Percentiles rank a stretch among this genome's conserved stretches.
Evolutionary conservation across 352 stramenopile species (phyloP).

Genomic region (Blastocystis sp.): DNA sequence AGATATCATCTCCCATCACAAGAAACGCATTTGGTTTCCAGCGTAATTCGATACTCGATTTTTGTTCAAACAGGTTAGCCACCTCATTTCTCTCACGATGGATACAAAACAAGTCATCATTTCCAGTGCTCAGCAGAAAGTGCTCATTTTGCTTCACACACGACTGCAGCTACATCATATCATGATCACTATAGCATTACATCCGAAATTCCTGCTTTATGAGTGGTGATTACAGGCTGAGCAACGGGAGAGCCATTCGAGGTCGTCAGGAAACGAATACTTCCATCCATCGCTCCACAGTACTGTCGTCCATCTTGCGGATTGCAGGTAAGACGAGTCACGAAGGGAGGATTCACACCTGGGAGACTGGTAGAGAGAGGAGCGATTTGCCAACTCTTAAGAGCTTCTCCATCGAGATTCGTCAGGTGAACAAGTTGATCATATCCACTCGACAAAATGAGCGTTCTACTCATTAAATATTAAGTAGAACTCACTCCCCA

Average conservation of each 20-base stretch:
- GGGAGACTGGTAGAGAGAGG: background rate
- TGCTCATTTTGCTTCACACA: background rate
- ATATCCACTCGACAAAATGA: background rate
- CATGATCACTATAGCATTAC: background rate
- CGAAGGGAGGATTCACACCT: slow-evolving; percentile 9
- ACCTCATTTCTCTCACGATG: background rate
- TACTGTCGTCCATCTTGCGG: background rate
- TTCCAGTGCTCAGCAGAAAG: background rate
- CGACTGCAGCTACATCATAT: slow-evolving; percentile 1
- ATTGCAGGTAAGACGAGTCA: background rate
- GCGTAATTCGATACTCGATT: background rate
- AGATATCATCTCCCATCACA: background rate
- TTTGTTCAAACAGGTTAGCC: background rate
- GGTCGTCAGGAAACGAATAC: background rate
- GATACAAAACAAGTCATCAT: background rate
- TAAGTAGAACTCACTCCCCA: background rate
- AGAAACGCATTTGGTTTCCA: slow-evolving; percentile 22
- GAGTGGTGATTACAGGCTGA: background rate
- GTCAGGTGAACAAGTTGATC: background rate
- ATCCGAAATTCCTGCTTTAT: background rate
- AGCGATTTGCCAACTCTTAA: background rate
- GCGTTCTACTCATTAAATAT: background rate
- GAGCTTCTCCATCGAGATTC: background rate
- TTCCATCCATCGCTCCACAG: background rate
- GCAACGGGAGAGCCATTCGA: background rate